Conservation (phyloP, 306 rosid genomes). For the Arachis hypogaea region DNA sequence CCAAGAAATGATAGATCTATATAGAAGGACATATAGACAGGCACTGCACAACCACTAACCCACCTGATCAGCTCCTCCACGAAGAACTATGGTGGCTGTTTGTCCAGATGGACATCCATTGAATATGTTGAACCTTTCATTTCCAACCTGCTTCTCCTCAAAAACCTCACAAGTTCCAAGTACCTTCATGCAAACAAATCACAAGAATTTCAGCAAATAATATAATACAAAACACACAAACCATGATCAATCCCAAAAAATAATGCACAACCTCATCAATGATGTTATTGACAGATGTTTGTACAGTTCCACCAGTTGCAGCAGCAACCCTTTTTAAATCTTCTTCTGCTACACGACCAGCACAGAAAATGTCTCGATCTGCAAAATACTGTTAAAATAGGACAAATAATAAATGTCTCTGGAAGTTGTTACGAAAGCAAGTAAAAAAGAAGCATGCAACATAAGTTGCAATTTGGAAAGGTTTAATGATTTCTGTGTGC, state of each 20-base stretch:
- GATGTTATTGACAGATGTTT: conserved; percentile 89
- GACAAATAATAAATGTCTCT: neutral
- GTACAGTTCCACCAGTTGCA: conserved; percentile 96
- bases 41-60: conserved; percentile 15
- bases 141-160: conserved; percentile 98
- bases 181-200: conserved; percentile 57
- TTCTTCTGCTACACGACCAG: conserved; percentile 98
- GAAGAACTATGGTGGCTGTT: conserved; percentile 97
- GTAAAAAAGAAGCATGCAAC: neutral
- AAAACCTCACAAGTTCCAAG: conserved; percentile 93
- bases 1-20: conserved; percentile 30
- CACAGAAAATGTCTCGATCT: conserved; percentile 97
- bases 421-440: neutral
- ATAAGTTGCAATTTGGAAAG: conserved; percentile 3
- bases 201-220: conserved; percentile 31
- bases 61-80: conserved; percentile 99
- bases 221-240: conserved; percentile 14
- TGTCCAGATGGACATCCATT: conserved; percentile 94
- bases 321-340: conserved; percentile 94
- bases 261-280: conserved; percentile 76
- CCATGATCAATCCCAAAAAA: neutral
- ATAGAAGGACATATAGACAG: conserved; percentile 5
- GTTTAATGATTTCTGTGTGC: neutral
- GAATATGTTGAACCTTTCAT: conserved; percentile 93
- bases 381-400: conserved; percentile 82